phyloP scores from a whole-genome alignment of 768 basidiomycete genomes.

The Plicaturopsis crispa region DNA sequence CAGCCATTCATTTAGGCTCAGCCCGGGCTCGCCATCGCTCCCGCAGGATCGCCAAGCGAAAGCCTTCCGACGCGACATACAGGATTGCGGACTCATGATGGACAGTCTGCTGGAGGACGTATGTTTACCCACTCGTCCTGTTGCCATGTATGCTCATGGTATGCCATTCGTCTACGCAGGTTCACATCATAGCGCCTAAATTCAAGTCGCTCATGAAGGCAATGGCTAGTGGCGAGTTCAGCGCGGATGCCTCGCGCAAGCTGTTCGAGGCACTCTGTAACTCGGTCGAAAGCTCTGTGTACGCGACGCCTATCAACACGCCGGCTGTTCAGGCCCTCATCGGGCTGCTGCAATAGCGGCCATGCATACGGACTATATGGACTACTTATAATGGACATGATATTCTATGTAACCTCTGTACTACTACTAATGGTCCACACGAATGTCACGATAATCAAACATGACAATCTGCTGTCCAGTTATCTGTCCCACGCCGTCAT shows the following conservation, averaged over 20 bases:
- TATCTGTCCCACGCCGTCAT: too few species aligned
- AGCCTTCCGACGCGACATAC: conserved; percentile 28
- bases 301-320: conserved; percentile 23
- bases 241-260: conserved; percentile 40
- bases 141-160: conserved; percentile 1
- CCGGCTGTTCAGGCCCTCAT: too few species aligned
- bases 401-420: too few species aligned
- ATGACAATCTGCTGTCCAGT: too few species aligned
- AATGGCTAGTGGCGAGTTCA: conserved; percentile 40
- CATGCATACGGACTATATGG: too few species aligned
- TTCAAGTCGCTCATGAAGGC: conserved; percentile 36
- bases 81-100: conserved; percentile 32
- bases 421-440: too few species aligned
- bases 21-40: conserved; percentile 5
- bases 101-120: conserved; percentile 28
- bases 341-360: too few species aligned
- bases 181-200: conserved; percentile 31
- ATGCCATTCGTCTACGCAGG: conserved; percentile 17
- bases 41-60: conserved; percentile 3
- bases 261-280: conserved; percentile 43
- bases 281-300: conserved; percentile 32
- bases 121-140: conserved; percentile 10
- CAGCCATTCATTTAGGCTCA: conserved; percentile 16
- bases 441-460: too few species aligned
- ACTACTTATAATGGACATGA: too few species aligned